Conservation (phyloP, 352 stramenopile species). For the Thraustochytrium striatum region DNA sequence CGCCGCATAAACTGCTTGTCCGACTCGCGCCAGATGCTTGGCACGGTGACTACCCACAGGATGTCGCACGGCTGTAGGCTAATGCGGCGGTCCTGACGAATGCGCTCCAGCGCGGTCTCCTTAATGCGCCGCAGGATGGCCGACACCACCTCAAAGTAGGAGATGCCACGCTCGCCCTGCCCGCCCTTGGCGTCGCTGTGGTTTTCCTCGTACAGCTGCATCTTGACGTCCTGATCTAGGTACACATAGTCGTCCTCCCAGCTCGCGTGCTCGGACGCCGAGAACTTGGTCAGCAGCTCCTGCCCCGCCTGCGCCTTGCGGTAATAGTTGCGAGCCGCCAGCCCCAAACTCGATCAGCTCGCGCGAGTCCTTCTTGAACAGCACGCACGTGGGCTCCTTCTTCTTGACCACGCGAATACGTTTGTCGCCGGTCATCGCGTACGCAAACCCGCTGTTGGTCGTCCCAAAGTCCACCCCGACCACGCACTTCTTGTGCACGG, state of each 20-base stretch:
- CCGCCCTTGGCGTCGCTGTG: not conserved
- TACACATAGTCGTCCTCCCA: constrained; percentile 11
- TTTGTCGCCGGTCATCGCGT: constrained; percentile 6
- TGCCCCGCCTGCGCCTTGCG: constrained; percentile 16
- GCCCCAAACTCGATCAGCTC: constrained; percentile 44
- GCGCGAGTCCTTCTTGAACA: constrained; percentile 24
- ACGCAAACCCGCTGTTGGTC: constrained; percentile 37
- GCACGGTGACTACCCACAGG: constrained; percentile 47
- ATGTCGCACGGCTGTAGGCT: not conserved
- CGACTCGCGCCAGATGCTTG: constrained; percentile 40
- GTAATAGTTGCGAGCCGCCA: constrained; percentile 15
- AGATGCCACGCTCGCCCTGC: not conserved
- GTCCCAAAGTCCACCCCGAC: constrained; percentile 41
- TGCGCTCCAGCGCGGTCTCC: not conserved
- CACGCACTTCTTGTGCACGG: constrained; percentile 5
- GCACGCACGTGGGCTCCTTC: constrained; percentile 45
- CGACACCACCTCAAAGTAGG: constrained; percentile 24
- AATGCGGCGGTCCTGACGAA: not conserved
- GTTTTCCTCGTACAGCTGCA: constrained; percentile 44
- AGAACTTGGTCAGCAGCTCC: constrained; percentile 30
- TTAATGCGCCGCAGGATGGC: not conserved
- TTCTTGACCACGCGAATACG: not conserved
- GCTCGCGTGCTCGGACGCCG: constrained; percentile 3
- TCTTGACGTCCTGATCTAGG: constrained; percentile 45
- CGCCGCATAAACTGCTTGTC: constrained; percentile 49